Base-by-base conservation (phyloP, 768 basidiomycete species). In the Piloderma croceum region DNA sequence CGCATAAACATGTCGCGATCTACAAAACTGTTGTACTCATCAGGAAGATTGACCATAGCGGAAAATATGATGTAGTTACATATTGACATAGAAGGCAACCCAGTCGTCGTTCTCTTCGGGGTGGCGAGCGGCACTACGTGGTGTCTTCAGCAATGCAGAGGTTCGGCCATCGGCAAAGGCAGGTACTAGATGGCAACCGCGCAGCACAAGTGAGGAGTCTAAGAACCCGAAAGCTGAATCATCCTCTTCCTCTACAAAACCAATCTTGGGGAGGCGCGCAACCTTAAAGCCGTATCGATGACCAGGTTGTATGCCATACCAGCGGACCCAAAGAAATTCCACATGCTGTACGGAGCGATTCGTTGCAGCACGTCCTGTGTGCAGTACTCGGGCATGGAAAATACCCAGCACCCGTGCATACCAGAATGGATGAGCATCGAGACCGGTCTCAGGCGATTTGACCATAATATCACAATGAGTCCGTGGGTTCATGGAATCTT, bases 261-360 rank as follows among this genome's bases (percentile, higher is more conserved):
- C 52, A 11, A 65, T 34, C 24, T 52, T 56, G 6, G 61, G 60
- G 4, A 66, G 50, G 3, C 38, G 27, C 3, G 51, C 46, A 24
- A 39, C 23, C 3, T 38, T 25, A 22, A 42, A 47, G 11, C 59
- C 54, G 34, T 33, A 49, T 5, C 18, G 38, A 29, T 47, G 38
- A 1, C 45, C 43, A 2, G 49, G 51, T 23, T 63, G 57, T 0
- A 34, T 36, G 3, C 58, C 63, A 20, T 67, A 50, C 69, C 68
- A 71, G 0, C 58, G 58, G 3, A 72, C 57, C 63, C 66, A 68
- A 1, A 71, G 49, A n/a, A 70, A 48, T 12, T 67, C 60, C 27
- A 65, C 46, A 25, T n/a, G 33, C 19, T 47, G 32, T 22, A 17
- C 29, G 7, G 37, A n/a, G n/a, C n/a, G n/a, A n/a, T n/a, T n/a